Evolutionary conservation across 2,329 filamentous ascomycete species (phyloP), one percentile per base, ranked within the genome.

Genomic region (Aspergillus piperis): DNA sequence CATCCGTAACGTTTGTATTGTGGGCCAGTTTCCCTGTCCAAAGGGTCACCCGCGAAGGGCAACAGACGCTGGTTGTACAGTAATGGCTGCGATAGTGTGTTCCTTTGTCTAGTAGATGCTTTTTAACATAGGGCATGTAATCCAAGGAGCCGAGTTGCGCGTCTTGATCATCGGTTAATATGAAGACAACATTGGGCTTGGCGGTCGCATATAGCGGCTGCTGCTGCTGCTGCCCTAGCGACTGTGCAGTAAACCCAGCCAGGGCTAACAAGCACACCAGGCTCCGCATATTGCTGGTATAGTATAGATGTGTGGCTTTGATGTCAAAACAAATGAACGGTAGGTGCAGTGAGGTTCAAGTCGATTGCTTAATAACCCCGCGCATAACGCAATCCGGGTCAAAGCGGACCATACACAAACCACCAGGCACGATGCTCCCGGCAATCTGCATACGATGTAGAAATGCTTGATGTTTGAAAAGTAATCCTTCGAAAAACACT

Each of bases 161-260:
- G 68, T 89, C 88, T 67, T 90, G 88, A 65, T 90, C 88, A 65
- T 90, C 88, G 0, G 86, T 88, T 51, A 90, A 75, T 62, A 90
- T 84, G 70, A 90, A 87, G 19, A 90, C 76, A 39, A 90, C 84
- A 60, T 90, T 90, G 0, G 82, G 78, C 48, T 61, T 50, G 47
- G 25, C 8, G 3, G 25, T 15, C n/a, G 47, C n/a, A 17, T 8
- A 13, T 19, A 50, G 47, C 30, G 25, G 47, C 47, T 32, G 21
- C 6, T 49, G 44, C 10, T n/a, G 41, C n/a, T 42, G 39, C 8
- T 19, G 17, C 41, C n/a, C 47, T 11, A 30, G 47, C 8, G 47
- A 50, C 8, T 50, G 17, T n/a, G 47, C 32, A 32, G 47, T n/a
- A 27, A 50, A 8, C 10, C 47, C 25, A 21, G 47, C 27, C n/a